These are phyloP conservation scores for Cyclostephanos invisitatus DNA, from an alignment of 108 stramenopile genomes.

Conservation along the genomic window DNA sequence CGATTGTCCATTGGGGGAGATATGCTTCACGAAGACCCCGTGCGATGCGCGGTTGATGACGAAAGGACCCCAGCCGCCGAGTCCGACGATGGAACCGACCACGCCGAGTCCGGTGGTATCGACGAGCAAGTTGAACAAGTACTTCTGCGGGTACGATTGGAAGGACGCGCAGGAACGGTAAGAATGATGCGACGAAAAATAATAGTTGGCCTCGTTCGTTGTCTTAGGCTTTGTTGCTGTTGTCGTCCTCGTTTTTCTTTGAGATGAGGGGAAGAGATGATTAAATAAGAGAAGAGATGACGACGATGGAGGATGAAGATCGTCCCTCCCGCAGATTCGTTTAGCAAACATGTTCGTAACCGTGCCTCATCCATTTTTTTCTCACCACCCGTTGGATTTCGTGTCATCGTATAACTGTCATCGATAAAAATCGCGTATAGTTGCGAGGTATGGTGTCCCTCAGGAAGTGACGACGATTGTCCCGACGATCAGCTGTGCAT, in stretches of 20 bases:
- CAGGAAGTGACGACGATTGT: conserved; percentile 50
- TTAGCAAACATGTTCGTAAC: background rate
- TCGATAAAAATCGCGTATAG: background rate
- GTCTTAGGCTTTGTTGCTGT: too few relatives aligned
- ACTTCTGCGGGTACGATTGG: conserved; percentile 50
- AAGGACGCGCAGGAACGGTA: conserved; percentile 43
- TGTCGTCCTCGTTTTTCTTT: too few relatives aligned
- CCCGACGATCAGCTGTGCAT: conserved; percentile 42
- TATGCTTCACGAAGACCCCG: conserved; percentile 47
- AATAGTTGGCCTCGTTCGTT: too few relatives aligned
- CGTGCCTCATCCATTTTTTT: background rate
- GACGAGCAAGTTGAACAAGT: conserved; percentile 43
- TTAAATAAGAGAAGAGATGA: too few relatives aligned
- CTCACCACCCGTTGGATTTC: background rate
- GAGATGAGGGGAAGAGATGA: too few relatives aligned
- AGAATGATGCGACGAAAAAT: too few relatives aligned
- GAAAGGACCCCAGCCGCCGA: conserved; percentile 27
- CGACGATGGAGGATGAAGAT: too few relatives aligned
- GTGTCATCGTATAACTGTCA: background rate
- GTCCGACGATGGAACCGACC: conserved; percentile 34
- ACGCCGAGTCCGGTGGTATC: conserved; percentile 42
- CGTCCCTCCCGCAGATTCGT: too few relatives aligned
- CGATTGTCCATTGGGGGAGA: conserved; percentile 50
- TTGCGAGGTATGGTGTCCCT: conserved; percentile 48
- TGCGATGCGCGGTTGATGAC: conserved; percentile 49